Percentiles rank a stretch among this genome's conserved stretches.
Conservation (phyloP, 176 grass and related monocot species). For the Oryza brachyantha region DNA sequence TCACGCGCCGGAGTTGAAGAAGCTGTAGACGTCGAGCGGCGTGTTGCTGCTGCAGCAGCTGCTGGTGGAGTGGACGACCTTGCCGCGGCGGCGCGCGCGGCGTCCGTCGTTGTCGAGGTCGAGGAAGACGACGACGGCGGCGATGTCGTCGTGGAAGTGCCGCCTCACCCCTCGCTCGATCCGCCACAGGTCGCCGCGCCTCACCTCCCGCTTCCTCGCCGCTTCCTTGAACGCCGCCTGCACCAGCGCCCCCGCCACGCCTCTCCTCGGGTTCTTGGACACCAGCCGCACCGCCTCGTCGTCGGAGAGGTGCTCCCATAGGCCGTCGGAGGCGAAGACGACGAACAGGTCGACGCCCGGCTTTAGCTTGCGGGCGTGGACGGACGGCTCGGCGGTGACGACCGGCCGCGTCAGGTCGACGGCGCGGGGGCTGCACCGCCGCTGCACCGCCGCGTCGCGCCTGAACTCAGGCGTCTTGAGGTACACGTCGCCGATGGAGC, state of each 20-base stretch:
- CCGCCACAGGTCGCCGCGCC: slow-evolving; percentile 2
- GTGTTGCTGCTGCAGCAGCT: slow-evolving; percentile 20
- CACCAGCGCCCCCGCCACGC: slow-evolving; percentile 24
- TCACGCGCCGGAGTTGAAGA: not conserved
- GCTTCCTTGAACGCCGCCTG: slow-evolving; percentile 9
- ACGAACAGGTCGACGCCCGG: slow-evolving; percentile 10
- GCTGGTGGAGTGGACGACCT: not conserved
- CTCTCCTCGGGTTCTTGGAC: slow-evolving; percentile 16
- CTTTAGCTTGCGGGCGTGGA: slow-evolving; percentile 16
- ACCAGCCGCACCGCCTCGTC: slow-evolving; percentile 20
- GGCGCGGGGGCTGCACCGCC: not conserved
- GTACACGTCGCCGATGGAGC: slow-evolving; percentile 32
- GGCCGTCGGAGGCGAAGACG: slow-evolving; percentile 34
- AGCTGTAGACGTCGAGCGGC: slow-evolving; percentile 13
- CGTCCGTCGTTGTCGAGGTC: not conserved
- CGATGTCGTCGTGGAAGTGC: slow-evolving; percentile 35
- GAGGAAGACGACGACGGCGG: slow-evolving; percentile 30
- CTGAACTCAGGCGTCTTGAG: slow-evolving; percentile 27
- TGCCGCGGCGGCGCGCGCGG: not conserved
- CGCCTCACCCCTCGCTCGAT: slow-evolving; percentile 25
- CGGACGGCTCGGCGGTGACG: slow-evolving; percentile 22
- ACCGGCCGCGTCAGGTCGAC: slow-evolving; percentile 7
- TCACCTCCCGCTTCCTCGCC: slow-evolving; percentile 24
- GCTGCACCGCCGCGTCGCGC: slow-evolving; percentile 3
- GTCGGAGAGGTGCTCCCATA: slow-evolving; percentile 31